Conservation (phyloP, 768 basidiomycete genomes). For the Phlebiopsis flavidoalba region DNA sequence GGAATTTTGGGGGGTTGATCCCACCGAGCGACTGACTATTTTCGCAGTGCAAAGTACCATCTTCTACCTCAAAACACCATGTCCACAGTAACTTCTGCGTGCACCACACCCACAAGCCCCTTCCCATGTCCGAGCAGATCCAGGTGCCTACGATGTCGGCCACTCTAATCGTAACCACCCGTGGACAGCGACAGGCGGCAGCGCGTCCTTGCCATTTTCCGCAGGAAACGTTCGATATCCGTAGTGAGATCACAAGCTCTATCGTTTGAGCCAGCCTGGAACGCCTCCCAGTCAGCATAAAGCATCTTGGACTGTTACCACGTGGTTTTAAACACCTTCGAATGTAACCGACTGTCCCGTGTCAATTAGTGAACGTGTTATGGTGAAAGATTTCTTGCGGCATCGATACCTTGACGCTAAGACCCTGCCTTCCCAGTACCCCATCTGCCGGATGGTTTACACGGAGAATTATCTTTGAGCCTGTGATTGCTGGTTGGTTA, state of each 20-base stretch:
- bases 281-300: slow-evolving; percentile 64
- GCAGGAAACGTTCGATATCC: slow-evolving; percentile 47
- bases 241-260: slow-evolving; percentile 51
- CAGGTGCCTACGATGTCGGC: too few relatives aligned
- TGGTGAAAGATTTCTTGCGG: neutral
- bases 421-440: slow-evolving; percentile 48
- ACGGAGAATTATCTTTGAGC: slow-evolving; percentile 40
- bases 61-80: too few relatives aligned
- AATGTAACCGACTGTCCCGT: slow-evolving; percentile 45
- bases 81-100: too few relatives aligned
- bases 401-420: slow-evolving; percentile 51
- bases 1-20: too few relatives aligned
- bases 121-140: too few relatives aligned
- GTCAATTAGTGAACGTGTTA: neutral
- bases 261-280: slow-evolving; percentile 45
- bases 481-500: slow-evolving; percentile 52
- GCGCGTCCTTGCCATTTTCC: slow-evolving; percentile 38
- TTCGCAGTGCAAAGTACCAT: too few relatives aligned
- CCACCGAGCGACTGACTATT: too few relatives aligned
- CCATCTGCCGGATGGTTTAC: slow-evolving; percentile 49
- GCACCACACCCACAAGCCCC: too few relatives aligned
- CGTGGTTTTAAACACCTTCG: slow-evolving; percentile 45
- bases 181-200: slow-evolving; percentile 63
- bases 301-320: slow-evolving; percentile 65
- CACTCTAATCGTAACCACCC: slow-evolving; percentile 39